Evolutionary conservation across 352 stramenopile genomes (phyloP).

Genomic region (Phytopythium kandeliae): DNA sequence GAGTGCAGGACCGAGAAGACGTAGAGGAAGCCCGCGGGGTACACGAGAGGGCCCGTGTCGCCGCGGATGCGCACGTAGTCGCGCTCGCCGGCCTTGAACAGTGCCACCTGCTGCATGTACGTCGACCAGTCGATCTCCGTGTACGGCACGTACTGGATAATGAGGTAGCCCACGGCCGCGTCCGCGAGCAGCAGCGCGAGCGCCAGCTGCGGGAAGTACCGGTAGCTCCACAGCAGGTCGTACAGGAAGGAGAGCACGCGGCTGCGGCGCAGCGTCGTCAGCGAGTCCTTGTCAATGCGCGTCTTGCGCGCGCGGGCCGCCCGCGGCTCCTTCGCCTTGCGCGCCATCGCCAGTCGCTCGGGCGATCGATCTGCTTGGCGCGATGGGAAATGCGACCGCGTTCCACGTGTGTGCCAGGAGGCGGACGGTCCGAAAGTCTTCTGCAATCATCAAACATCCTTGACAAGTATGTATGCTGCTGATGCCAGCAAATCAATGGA

Average conservation of each 20-base stretch:
- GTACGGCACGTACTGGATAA: slow-evolving; percentile 86
- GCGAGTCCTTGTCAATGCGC: slow-evolving; percentile 85
- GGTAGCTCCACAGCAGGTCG: slow-evolving; percentile 86
- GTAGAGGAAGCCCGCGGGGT: slow-evolving; percentile 98
- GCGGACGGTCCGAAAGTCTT: no score
- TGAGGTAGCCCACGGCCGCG: slow-evolving; percentile 56
- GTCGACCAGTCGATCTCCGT: slow-evolving; percentile 99
- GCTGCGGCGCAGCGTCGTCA: slow-evolving; percentile 67
- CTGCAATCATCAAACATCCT: no score
- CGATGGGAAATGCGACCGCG: background rate
- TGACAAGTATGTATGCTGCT: no score
- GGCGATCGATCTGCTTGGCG: background rate
- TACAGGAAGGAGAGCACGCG: slow-evolving; percentile 69
- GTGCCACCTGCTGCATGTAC: slow-evolving; percentile 98
- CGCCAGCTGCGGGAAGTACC: slow-evolving; percentile 70
- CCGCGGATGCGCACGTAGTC: slow-evolving; percentile 96
- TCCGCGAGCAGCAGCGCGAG: slow-evolving; percentile 49
- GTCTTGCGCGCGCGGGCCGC: slow-evolving; percentile 34
- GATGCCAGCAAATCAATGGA: no score
- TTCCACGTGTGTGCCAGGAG: slow-evolving; percentile 5
- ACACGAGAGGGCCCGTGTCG: slow-evolving; percentile 96
- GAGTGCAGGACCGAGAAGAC: slow-evolving; percentile 92
- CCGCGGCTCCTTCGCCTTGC: slow-evolving; percentile 10
- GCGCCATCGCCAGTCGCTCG: slow-evolving; percentile 13
- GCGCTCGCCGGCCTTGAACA: slow-evolving; percentile 90